phyloP scores from a whole-genome alignment of 441 rosid species.

The Adansonia gregorii region DNA sequence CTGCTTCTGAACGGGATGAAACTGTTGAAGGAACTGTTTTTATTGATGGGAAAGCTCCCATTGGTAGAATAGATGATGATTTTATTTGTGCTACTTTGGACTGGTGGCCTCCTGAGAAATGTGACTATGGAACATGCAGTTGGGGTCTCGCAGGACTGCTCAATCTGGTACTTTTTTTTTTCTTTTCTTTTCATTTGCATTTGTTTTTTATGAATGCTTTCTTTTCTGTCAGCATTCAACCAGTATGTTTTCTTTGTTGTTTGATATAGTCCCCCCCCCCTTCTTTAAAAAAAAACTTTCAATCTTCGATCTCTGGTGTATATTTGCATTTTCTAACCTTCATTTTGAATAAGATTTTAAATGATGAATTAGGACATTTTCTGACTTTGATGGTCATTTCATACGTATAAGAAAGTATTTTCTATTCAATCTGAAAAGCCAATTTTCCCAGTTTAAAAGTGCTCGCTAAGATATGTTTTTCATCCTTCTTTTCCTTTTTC shows the following conservation, averaged over 20 bases:
- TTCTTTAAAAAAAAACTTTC: neutral
- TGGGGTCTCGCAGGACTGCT: constrained; percentile 91
- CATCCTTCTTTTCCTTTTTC: constrained; percentile 33
- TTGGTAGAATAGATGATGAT: constrained; percentile 79
- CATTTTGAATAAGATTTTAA: neutral
- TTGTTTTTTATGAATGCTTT: neutral
- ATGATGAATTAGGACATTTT: neutral
- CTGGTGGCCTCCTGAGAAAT: constrained; percentile 99
- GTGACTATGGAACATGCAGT: constrained; percentile 91
- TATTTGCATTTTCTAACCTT: neutral
- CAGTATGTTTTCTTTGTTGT: neutral
- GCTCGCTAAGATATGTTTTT: constrained; percentile 6
- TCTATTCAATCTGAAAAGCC: constrained; percentile 6
- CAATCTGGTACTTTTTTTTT: constrained; percentile 58
- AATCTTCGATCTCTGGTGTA: neutral
- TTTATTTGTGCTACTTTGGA: constrained; percentile 92
- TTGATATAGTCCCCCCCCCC: neutral
- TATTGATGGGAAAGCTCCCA: constrained; percentile 58
- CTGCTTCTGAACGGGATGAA: constrained; percentile 23
- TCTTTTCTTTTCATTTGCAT: neutral
- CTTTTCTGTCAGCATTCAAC: neutral
- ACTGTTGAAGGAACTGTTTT: constrained; percentile 51
- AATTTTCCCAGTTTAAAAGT: constrained; percentile 14
- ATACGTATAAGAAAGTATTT: neutral
- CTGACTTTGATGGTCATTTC: neutral